Evolutionary conservation across 768 basidiomycete genomes (phyloP), one percentile per base, ranked within the genome.

Genomic region (Favolaschia claudopus): DNA sequence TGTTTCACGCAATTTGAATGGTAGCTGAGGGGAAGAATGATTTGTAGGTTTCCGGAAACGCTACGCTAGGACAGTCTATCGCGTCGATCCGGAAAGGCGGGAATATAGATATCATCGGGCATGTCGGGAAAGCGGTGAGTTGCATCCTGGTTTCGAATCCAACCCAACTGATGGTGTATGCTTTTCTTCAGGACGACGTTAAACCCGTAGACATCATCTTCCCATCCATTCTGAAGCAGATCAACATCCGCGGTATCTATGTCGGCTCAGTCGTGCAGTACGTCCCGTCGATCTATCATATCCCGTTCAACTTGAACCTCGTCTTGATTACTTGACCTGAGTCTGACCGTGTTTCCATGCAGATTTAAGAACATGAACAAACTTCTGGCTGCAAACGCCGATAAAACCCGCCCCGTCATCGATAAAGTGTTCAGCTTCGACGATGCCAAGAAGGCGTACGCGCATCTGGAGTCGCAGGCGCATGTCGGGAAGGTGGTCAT

Each of bases 211-310:
- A 78, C 51, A 54, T 81, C n/a, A 65, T 74, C 31, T 49, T 69
- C 19, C 54, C 52, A 7, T 65, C 74, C 14, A 79, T 87, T 24
- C 64, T 36, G 40, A 82, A 76, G 60, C 76, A 75, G 2, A 71
- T 82, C 33, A 69, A 64, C 22, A 58, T 87, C 34, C 80, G 83
- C 5, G 86, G 87, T 5, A 78, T 88, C 25, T 75, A 81, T 31
- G 76, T 87, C 51, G 87, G 86, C 32, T 83, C 83, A 10, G 78
- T 85, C n/a, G 73, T 78, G n/a, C 84, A 86, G 83, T 85, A 65
- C 40, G 83, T n/a, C n/a, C n/a, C n/a, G n/a, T n/a, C n/a, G n/a
- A n/a, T n/a, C n/a, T n/a, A n/a, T 72, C 28, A 13, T 43, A 34
- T 22, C n/a, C 14, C 33, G 12, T 28, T 24, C 2, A 15, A 15